Base-by-base conservation (phyloP, 176 grass and related monocot species). In the Aegilops bicornis region DNA sequence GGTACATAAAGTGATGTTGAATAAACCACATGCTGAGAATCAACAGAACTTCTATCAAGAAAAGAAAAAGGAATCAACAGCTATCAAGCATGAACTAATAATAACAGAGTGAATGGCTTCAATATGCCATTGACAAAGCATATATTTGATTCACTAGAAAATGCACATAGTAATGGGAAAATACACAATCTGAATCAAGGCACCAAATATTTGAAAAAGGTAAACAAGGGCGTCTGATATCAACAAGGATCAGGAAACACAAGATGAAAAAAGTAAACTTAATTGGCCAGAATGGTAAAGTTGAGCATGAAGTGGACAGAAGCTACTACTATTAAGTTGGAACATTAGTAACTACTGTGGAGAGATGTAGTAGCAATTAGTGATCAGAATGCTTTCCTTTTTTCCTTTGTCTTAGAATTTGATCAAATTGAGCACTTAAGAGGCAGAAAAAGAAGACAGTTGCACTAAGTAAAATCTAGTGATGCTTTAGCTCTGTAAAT, bases 341-440 rank as follows among this genome's bases (percentile, higher is more conserved):
- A 50, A 81, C 70, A 70, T 76, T 32, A 85, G 70, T 54, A 88
- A 58, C 64, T 87, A 87, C 63, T 72, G 39, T 84, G 77, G 33
- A 42, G 23, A 88, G 73, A 76, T 42, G 19, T 59, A 54, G 22
- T 83, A 64, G 77, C 81, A 85, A 88, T 88, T 78, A 82, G 86
- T 64, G 81, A 87, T 80, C 69, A 80, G 76, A 90, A 71, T 40
- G 66, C 56, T 86, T 56, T 24, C 48, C 29, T 67, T 73, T 73
- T 86, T 73, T 73, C 54, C 40, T 77, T 33, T 33, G 17, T 82
- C 61, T 35, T 23, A 22, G 30, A 88, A 86, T 52, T 52, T 61
- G 88, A 73, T 63, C 59, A 42, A 82, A 91, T 32, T n/a, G 54
- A 73, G 71, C 64, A 22, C 60, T 77, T 42, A 63, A 43, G 61